Evolutionary conservation across 2,329 filamentous ascomycete species (phyloP), one percentile per base, ranked within the genome.

Genomic region (Pyrenochaeta sp.): DNA sequence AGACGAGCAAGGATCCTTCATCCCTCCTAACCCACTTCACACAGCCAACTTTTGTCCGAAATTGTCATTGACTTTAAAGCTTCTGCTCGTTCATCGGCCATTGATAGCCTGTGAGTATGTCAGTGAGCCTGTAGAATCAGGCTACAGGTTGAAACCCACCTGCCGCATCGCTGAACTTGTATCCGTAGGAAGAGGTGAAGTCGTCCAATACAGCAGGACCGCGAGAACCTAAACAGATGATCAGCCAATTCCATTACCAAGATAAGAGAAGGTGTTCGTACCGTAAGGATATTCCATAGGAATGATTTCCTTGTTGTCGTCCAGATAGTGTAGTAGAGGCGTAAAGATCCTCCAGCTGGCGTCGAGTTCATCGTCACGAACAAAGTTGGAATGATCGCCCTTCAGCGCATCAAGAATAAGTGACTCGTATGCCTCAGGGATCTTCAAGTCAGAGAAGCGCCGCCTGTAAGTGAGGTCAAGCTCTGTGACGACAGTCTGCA

Each of bases 281-380:
- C 95, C 95, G 77, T 99, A 99, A 67, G 96, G 94, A 82, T 99
- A 99, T 77, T 97, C 94, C 95, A 99, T 99, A 27, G 95, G 95
- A 59, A 97, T 91, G 67, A 99, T 98, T 82, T 99, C 95, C 86
- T 97, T 97, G 86, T 98, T 97, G 77, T 97, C 93, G 67, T 99
- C 96, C 12, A 99, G 88, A 82, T 99, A 99, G 84, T 99, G 94
- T 64, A 99, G 86, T 37, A 99, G 89, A 68, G 95, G 95, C 1
- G 93, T 96, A 82, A 99, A 99, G 80, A 99, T 96, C 80, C 93
- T 92, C 95, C 95, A 99, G 82, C 91, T 95, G 59, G 95, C 93
- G 74, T 99, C 95, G 30, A 99, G 86, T 83, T 99, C 95, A 76
- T 79, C 77, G 62, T 79, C 77, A 69, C 77, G 75, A 39, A 79